Conservation (phyloP, 2,329 filamentous ascomycete species). For the Claviceps digitariae region DNA sequence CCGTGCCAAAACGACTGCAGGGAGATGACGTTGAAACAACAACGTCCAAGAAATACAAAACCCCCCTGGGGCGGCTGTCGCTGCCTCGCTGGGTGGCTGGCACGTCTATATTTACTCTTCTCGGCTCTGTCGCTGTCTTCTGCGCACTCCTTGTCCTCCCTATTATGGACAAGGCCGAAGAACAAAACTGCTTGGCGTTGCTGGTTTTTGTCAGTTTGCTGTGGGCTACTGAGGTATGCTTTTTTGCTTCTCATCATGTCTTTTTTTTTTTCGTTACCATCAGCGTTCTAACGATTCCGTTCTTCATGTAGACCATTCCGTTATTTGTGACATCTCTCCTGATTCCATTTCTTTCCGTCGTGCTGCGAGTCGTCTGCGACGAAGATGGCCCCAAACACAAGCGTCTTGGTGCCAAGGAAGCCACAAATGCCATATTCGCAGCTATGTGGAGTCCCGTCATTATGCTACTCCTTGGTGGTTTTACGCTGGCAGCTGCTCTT, state of each 20-base stretch:
- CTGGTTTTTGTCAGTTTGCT: constrained; percentile 84
- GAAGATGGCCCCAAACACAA: constrained; percentile 45
- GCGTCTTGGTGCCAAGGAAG: constrained; percentile 65
- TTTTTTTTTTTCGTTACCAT: background rate
- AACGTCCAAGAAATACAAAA: constrained; percentile 54
- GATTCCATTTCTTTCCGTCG: constrained; percentile 84
- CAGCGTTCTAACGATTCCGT: background rate
- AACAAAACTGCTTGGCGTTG: constrained; percentile 92
- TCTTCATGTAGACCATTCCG: constrained; percentile 60
- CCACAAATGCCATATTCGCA: constrained; percentile 73
- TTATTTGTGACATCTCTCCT: constrained; percentile 91
- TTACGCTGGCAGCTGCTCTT: constrained; percentile 86
- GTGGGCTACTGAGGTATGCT: constrained; percentile 84
- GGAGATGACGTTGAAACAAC: constrained; percentile 62
- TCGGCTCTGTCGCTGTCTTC: constrained; percentile 62
- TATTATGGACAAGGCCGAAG: constrained; percentile 74
- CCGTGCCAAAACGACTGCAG: constrained; percentile 57
- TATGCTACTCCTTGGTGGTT: constrained; percentile 91
- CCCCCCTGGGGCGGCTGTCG: constrained; percentile 64
- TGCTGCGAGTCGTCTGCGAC: constrained; percentile 70
- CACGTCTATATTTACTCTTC: constrained; percentile 63
- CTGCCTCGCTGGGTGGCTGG: constrained; percentile 76
- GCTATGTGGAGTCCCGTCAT: constrained; percentile 99
- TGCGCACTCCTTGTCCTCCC: constrained; percentile 59
- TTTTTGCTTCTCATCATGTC: background rate